These are phyloP conservation scores for Thelonectria olida DNA, from an alignment of 2,329 filamentous ascomycete genomes.

Conservation along the genomic window DNA sequence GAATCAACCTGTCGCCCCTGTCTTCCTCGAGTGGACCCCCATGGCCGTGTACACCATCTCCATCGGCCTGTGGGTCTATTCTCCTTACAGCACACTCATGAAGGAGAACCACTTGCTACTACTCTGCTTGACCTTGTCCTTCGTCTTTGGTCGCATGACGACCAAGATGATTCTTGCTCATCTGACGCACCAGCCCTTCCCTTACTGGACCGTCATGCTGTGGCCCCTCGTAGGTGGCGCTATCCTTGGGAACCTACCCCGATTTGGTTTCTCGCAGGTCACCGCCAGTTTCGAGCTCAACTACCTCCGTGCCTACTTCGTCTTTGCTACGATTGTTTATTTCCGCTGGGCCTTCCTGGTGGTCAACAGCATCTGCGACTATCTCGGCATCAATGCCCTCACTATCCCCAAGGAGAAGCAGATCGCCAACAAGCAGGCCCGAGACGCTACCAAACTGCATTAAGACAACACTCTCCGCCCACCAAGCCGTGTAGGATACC, in stretches of 20 bases:
- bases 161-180: constrained; percentile 99
- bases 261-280: constrained; percentile 74
- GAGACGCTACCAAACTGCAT: constrained; percentile 48
- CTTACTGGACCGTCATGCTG: constrained; percentile 94
- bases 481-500: background rate
- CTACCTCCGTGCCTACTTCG: constrained; percentile 86
- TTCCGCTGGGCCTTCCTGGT: constrained; percentile 93
- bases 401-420: constrained; percentile 79
- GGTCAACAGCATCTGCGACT: constrained; percentile 89
- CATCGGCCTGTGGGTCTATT: constrained; percentile 87
- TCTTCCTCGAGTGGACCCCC: constrained; percentile 94
- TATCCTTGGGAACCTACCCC: constrained; percentile 82
- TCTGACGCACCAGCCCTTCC: constrained; percentile 91
- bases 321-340: constrained; percentile 87
- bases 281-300: constrained; percentile 74
- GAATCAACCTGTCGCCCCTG: constrained; percentile 78
- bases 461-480: constrained; percentile 22
- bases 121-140: constrained; percentile 93
- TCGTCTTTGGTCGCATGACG: constrained; percentile 97
- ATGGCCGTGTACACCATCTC: constrained; percentile 83
- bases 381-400: constrained; percentile 91
- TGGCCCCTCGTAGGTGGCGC: constrained; percentile 88
- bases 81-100: constrained; percentile 84
- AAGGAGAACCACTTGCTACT: constrained; percentile 87
- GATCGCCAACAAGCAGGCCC: constrained; percentile 60